Base-by-base conservation (phyloP, 345 rosid species). In the Rubroshorea leprosula region DNA sequence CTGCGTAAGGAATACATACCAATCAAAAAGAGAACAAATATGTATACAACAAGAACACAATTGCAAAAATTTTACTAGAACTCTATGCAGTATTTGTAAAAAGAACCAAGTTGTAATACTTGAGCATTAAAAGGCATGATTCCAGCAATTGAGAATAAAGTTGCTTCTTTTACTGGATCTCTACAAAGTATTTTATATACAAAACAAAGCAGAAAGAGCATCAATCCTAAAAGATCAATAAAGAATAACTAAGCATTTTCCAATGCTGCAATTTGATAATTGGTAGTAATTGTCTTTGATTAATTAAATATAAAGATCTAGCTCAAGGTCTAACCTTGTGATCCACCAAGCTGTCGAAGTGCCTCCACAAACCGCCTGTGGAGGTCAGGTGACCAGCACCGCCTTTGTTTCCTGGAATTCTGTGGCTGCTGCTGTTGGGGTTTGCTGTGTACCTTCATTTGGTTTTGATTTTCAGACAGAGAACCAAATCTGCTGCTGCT, bases 351-450 rank as follows among this genome's bases (percentile, higher is more conserved):
- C 35, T 57, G 70, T 5, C 78, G 80, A 65, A 90, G 84, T 19
- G 85, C 95, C 57, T 79, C 85, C 16, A 83, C 72, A 31, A 90
- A 90, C 45, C 77, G 80, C 20, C 80, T 76, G 64, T 83, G 97
- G 48, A 90, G 90, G 45, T 84, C 88, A 7, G 86, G 83, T 21
- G 97, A 83, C 95, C 97, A 90, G 68, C 75, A 81, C 46, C 95
- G 67, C 66, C 95, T 71, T 61, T 76, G 90, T 57, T 90, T 86
- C 87, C 80, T 81, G 62, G 58, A 45, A 63, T 65, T 58, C 38
- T 56, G 78, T 39, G 41, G 12, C 41, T 35, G 41, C 5, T 67
- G 75, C 63, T 72, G 78, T 26, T 35, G 76, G 6, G 68, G 38
- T 38, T 51, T 58, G 47, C 41, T 63, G 55, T 60, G 70, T 20